phyloP scores from a whole-genome alignment of 140 eudicot species.

The Stevia rebaudiana region DNA sequence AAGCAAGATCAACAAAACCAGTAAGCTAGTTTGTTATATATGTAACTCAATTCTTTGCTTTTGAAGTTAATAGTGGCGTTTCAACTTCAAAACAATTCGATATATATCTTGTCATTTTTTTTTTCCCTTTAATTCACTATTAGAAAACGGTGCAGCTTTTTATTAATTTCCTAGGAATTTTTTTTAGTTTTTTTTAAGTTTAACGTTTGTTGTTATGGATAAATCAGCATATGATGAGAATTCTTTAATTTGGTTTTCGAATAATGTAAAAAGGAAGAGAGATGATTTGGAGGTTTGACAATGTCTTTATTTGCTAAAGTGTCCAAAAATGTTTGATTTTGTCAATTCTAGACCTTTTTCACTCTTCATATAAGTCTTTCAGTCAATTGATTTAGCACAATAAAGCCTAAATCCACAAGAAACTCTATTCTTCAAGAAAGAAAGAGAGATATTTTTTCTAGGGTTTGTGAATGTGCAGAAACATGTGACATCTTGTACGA shows the following conservation, averaged over 20 bases:
- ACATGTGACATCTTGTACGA: background rate
- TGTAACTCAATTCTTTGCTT: slow-evolving; percentile 10
- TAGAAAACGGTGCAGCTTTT: too few species aligned
- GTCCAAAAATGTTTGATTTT: slow-evolving; percentile 21
- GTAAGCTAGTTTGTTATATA: slow-evolving; percentile 22
- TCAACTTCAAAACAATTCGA: background rate
- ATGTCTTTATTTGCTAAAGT: slow-evolving; percentile 26
- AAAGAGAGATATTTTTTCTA: slow-evolving; percentile 24
- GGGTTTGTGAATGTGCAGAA: slow-evolving; percentile 27
- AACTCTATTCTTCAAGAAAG: slow-evolving; percentile 5
- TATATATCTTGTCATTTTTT: background rate
- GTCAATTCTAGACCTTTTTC: slow-evolving; percentile 10
- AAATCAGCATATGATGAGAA: slow-evolving; percentile 11
- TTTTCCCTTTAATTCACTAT: background rate
- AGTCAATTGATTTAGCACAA: background rate
- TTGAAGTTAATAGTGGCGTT: slow-evolving; percentile 3
- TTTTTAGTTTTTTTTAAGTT: too few species aligned
- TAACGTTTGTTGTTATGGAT: slow-evolving; percentile 17
- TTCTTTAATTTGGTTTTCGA: slow-evolving; percentile 16
- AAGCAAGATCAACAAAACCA: slow-evolving; percentile 10
- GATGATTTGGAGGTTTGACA: slow-evolving; percentile 12
- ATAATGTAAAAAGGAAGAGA: slow-evolving; percentile 17
- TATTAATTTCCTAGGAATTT: too few species aligned
- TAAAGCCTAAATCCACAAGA: background rate
- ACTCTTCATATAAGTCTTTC: slow-evolving; percentile 21